A percentile compares a stretch with the other conserved stretches of the same genome.
Conservation (phyloP, 169 alveolate species). For the Theileria sp. region DNA sequence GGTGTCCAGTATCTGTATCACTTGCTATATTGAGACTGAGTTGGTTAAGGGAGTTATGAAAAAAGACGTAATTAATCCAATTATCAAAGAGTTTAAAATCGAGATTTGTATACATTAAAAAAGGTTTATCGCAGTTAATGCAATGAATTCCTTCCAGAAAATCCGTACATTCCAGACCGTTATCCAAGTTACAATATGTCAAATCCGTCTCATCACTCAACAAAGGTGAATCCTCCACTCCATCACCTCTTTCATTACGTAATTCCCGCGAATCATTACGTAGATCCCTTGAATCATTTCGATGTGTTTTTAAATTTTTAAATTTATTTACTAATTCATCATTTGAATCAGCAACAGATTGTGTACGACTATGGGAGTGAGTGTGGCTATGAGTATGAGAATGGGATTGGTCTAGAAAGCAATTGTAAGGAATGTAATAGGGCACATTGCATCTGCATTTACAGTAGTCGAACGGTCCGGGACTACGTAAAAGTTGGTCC, state of each 20-base stretch:
- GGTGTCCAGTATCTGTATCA: background rate
- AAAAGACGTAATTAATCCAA: constrained; percentile 19
- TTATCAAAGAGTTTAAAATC: constrained; percentile 27
- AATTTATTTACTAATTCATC: background rate
- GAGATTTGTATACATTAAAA: constrained; percentile 25
- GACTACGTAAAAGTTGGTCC: background rate
- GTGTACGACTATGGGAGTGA: background rate
- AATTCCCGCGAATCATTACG: background rate
- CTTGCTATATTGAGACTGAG: background rate
- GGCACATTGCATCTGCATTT: constrained; percentile 17
- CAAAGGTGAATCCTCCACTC: background rate
- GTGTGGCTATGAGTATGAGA: background rate
- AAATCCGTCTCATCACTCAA: constrained; percentile 20
- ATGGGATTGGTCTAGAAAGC: background rate
- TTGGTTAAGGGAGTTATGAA: background rate
- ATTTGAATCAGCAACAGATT: background rate
- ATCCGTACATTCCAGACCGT: background rate
- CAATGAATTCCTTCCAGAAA: constrained; percentile 25
- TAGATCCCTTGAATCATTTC: background rate
- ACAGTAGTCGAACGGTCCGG: constrained; percentile 8
- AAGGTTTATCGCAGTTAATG: constrained; percentile 26
- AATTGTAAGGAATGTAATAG: background rate
- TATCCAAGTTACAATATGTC: background rate
- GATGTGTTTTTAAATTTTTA: background rate
- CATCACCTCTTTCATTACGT: background rate